Percentiles rank a stretch among this genome's conserved stretches.
Evolutionary conservation across 2,329 filamentous ascomycete species (phyloP).

Genomic region (Alternaria tenuissima): DNA sequence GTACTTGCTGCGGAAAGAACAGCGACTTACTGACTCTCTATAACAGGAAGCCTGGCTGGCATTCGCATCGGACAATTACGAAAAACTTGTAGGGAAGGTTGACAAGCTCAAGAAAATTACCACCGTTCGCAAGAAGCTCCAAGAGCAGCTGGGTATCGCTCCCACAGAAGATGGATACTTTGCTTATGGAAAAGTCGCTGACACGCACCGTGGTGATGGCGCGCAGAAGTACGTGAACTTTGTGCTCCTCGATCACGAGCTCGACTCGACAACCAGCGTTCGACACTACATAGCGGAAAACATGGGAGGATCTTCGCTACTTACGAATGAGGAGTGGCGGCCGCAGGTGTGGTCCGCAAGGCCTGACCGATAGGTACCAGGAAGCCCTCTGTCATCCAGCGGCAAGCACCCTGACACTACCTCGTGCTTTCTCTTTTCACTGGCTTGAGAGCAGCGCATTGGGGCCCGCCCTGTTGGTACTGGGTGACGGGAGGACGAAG

Average conservation of each 20-base stretch:
- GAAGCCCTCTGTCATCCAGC: background rate
- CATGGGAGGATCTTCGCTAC: conserved; percentile 3
- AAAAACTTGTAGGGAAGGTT: background rate
- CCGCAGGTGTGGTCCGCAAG: background rate
- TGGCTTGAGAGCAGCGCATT: no score
- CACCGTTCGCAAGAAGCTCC: background rate
- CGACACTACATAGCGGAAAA: background rate
- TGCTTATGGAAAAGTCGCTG: background rate
- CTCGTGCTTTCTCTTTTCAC: background rate
- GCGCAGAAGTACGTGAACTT: background rate
- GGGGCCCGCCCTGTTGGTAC: background rate
- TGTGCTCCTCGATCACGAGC: background rate
- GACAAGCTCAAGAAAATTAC: background rate
- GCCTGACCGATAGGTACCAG: background rate
- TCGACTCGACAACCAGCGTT: background rate
- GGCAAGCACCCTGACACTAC: background rate
- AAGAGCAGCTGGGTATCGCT: background rate
- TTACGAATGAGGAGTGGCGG: background rate
- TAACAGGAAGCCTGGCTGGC: background rate
- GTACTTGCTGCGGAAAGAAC: background rate
- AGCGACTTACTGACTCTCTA: background rate
- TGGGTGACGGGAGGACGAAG: background rate
- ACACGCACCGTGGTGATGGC: background rate
- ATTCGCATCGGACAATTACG: background rate
- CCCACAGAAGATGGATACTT: conserved; percentile 1